Base-by-base conservation (phyloP, 2,329 filamentous ascomycete genomes). In the Calonectria leucothoes region DNA sequence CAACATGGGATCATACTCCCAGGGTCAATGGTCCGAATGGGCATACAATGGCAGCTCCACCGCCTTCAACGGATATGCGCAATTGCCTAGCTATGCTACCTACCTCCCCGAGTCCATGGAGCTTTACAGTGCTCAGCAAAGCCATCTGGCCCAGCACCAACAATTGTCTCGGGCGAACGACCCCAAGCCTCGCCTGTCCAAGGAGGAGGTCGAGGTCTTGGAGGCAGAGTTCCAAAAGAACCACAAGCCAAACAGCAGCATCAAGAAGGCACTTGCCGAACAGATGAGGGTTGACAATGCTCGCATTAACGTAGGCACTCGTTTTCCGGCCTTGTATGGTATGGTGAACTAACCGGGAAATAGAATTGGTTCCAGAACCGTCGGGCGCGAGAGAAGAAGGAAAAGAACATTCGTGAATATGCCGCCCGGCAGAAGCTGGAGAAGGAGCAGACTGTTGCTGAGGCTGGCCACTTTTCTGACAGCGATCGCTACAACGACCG, bases 281-380 rank as follows among this genome's bases (percentile, higher is more conserved):
- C 85, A 88, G 8, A 91, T 93, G 86, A 87, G 88, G 66, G 89
- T 93, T n/a, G 91, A 93, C 75, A 87, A 91, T 76, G 88, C 91
- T 23, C 87, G 91, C 75, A 92, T 93, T 76, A 93, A 93, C 79
- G 91, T 93, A 83, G 77, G 84, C 84, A 20, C 31, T 52, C 27
- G 70, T 45, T 65, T 12, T 17, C 23, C 35, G 25, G 8, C 39
- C 23, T 23, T 17, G 11, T 15, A 25, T 6, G 29, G 25, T 25
- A 29, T 51, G 27, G 10, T n/a, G 17, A 25, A 72, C 84, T 86
- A 79, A 87, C 82, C 39, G 20, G n/a, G 14, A 52, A 15, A 12
- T 66, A 93, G 91, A 93, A 93, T 80, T 93, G 91, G 91, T 93
- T 93, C 79, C 91, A 93, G 77, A 93, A 93, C 80, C 86, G 91